These are phyloP conservation scores for Colletotrichum sp. DNA, from an alignment of 2,329 filamentous ascomycete species.

Conservation along the genomic window DNA sequence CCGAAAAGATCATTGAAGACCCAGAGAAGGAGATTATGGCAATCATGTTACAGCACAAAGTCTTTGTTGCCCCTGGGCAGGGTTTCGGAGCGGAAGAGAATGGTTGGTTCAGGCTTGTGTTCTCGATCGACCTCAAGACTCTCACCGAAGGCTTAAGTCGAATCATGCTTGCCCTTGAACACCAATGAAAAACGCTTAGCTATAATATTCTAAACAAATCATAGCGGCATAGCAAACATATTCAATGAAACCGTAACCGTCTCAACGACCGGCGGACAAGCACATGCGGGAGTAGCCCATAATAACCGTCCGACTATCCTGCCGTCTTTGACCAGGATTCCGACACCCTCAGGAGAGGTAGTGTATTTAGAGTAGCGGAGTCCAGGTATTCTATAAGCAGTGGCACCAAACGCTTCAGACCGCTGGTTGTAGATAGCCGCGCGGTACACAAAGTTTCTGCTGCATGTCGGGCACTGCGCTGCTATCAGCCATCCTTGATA, in stretches of 20 bases:
- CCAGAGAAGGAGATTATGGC: neutral
- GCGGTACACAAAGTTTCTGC: neutral
- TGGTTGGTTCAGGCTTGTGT: neutral
- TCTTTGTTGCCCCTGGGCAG: neutral
- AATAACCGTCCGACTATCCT: neutral
- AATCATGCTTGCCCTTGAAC: neutral
- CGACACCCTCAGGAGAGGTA: neutral
- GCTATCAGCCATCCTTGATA: neutral
- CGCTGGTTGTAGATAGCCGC: neutral
- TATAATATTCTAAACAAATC: neutral
- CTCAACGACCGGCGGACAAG: neutral
- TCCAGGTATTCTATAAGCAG: neutral
- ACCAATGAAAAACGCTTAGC: neutral
- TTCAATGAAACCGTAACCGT: neutral
- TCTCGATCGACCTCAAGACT: neutral
- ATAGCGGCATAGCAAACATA: neutral
- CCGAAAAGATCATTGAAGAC: neutral
- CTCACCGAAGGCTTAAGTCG: neutral
- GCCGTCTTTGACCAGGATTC: neutral
- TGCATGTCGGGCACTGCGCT: neutral
- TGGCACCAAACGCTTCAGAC: neutral
- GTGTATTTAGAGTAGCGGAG: neutral
- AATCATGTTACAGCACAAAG: neutral
- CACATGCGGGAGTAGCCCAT: neutral
- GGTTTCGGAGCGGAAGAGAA: neutral